phyloP scores from a whole-genome alignment of 306 rosid species.

The Pachyrhizus erosus region DNA sequence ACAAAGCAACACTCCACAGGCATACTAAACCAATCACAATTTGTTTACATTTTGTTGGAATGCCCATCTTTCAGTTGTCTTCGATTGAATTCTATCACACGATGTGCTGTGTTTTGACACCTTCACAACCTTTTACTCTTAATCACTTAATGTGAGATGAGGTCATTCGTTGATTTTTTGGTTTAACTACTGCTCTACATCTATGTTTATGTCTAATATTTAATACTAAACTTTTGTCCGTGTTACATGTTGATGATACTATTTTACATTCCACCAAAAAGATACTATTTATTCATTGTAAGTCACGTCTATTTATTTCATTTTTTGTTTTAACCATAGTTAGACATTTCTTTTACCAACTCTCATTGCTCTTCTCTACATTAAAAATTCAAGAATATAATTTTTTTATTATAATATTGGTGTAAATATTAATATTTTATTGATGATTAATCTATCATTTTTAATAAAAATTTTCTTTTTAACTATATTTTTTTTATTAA shows the following conservation, averaged over 20 bases:
- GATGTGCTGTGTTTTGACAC: neutral
- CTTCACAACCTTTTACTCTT: neutral
- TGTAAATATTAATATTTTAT: no score
- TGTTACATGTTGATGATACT: neutral
- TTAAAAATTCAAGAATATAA: neutral
- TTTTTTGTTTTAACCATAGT: neutral
- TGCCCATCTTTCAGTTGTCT: constrained; percentile 40
- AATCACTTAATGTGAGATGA: neutral
- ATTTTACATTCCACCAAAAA: neutral
- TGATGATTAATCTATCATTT: no score
- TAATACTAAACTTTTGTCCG: constrained; percentile 20
- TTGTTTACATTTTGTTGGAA: constrained; percentile 39
- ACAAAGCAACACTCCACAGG: constrained; percentile 10
- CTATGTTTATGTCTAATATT: neutral
- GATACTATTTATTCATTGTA: neutral
- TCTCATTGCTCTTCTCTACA: neutral
- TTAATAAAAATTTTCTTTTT: no score
- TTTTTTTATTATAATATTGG: no score
- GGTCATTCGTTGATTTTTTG: neutral
- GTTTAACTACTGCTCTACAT: neutral
- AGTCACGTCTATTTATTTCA: neutral
- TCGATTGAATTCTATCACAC: neutral
- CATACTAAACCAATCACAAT: constrained; percentile 35
- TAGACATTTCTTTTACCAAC: neutral
- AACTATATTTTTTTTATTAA: no score